Evolutionary conservation across 495 filamentous ascomycete species (phyloP).

Genomic region (Xylaria curta): DNA sequence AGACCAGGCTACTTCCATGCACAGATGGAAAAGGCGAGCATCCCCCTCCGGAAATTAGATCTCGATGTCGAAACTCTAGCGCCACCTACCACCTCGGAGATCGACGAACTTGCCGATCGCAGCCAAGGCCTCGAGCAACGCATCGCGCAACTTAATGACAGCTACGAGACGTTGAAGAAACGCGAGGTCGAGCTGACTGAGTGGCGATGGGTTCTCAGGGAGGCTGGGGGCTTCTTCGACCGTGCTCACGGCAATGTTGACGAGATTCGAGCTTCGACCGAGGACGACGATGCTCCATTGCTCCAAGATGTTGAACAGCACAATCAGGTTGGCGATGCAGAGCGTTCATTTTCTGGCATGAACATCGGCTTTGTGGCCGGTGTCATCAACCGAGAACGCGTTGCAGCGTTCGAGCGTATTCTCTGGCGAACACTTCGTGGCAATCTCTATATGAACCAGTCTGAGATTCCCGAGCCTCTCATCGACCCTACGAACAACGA

Average conservation of each 20-base stretch:
- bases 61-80: constrained; percentile 85
- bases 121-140: constrained; percentile 90
- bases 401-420: constrained; percentile 94
- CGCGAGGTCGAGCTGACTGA: constrained; percentile 95
- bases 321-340: constrained; percentile 73
- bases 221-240: constrained; percentile 97
- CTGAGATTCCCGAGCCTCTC: constrained; percentile 94
- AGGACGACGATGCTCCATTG: constrained; percentile 81
- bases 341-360: constrained; percentile 91
- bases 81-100: constrained; percentile 87
- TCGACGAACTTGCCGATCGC: constrained; percentile 92
- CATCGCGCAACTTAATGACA: constrained; percentile 89
- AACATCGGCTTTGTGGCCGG: constrained; percentile 99
- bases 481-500: constrained; percentile 92
- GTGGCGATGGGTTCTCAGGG: constrained; percentile 95
- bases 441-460: constrained; percentile 99
- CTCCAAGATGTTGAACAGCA: constrained; percentile 88
- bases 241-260: constrained; percentile 94
- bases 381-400: constrained; percentile 91
- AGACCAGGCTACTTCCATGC: constrained; percentile 81
- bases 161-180: constrained; percentile 97
- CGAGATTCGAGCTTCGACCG: constrained; percentile 89
- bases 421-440: constrained; percentile 95
- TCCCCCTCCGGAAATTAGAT: constrained; percentile 81
- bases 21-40: constrained; percentile 91